These are phyloP conservation scores for Daldinia vernicosa DNA, from an alignment of 495 filamentous ascomycete species.

Conservation along the genomic window DNA sequence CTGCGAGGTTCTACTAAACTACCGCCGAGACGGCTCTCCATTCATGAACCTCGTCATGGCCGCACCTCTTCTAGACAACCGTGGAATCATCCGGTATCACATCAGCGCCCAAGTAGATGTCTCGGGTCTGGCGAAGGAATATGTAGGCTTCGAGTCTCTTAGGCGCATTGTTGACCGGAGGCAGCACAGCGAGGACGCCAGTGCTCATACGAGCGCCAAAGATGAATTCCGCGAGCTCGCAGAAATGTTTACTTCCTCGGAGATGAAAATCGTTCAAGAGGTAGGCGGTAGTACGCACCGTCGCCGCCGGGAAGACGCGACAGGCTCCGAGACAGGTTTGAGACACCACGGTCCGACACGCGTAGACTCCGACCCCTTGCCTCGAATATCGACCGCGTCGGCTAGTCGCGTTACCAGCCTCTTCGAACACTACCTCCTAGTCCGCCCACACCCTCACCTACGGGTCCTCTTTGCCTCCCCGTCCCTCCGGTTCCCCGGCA, in stretches of 20 bases:
- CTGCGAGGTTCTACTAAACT: conserved; percentile 74
- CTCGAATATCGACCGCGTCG: conserved; percentile 7
- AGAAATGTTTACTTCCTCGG: conserved; percentile 68
- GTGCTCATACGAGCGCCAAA: conserved; percentile 36
- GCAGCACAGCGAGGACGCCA: conserved; percentile 6
- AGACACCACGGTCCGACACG: conserved; percentile 26
- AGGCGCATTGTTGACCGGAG: conserved; percentile 49
- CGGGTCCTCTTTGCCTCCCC: conserved; percentile 73
- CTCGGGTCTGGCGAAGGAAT: conserved; percentile 65
- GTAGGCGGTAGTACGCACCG: conserved; percentile 65
- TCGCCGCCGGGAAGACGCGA: conserved; percentile 55
- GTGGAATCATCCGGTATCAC: conserved; percentile 66
- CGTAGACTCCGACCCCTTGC: conserved; percentile 6
- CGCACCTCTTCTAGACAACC: conserved; percentile 68
- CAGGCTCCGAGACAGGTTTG: conserved; percentile 39
- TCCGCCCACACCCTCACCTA: conserved; percentile 68
- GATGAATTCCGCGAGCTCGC: conserved; percentile 61
- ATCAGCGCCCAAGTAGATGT: conserved; percentile 73
- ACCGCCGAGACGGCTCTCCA: conserved; percentile 69
- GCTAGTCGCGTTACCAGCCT: conserved; percentile 51
- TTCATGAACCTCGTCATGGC: conserved; percentile 76
- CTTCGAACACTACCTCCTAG: conserved; percentile 68
- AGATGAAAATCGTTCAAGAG: conserved; percentile 65
- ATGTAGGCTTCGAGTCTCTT: conserved; percentile 64
- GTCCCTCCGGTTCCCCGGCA: conserved; percentile 69